Evolutionary conservation across 768 basidiomycete species (phyloP).

Genomic region (Termitomyces eurrhizus): DNA sequence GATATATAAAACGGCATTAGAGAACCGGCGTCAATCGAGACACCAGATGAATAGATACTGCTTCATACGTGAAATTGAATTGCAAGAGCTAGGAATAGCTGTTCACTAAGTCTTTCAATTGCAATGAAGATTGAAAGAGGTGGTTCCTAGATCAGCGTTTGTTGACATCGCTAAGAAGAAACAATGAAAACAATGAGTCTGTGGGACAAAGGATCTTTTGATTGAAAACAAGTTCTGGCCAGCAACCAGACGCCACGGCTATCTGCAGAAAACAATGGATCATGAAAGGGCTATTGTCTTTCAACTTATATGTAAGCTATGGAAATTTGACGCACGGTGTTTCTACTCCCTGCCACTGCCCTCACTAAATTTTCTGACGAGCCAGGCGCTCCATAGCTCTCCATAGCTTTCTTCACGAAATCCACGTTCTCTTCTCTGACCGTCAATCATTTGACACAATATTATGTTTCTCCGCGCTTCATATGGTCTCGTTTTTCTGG

Average conservation of each 20-base stretch:
- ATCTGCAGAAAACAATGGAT: slow-evolving; percentile 10
- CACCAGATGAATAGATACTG: too few species aligned
- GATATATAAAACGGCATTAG: too few species aligned
- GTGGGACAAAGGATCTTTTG: background rate
- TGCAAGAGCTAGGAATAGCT: too few species aligned
- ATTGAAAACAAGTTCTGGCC: background rate
- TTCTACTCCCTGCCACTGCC: background rate
- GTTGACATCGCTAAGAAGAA: background rate
- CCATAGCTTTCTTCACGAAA: slow-evolving; percentile 15
- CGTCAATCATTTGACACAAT: background rate
- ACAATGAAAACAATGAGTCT: slow-evolving; percentile 16
- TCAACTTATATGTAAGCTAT: slow-evolving; percentile 10
- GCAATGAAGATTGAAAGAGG: background rate
- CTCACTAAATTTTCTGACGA: slow-evolving; percentile 6
- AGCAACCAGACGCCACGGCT: background rate
- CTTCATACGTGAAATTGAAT: too few species aligned
- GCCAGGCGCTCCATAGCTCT: slow-evolving; percentile 16
- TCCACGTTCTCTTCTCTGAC: slow-evolving; percentile 14
- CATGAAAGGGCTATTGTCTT: slow-evolving; percentile 7
- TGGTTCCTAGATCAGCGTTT: slow-evolving; percentile 4
- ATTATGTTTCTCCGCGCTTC: slow-evolving; percentile 10
- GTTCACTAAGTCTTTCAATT: background rate
- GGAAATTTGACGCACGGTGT: background rate
- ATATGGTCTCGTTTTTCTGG: slow-evolving; percentile 15
- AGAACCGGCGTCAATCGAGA: too few species aligned